These are phyloP conservation scores for Stephania yunnanensis DNA, from an alignment of 164 flowering plant species.

Conservation along the genomic window DNA sequence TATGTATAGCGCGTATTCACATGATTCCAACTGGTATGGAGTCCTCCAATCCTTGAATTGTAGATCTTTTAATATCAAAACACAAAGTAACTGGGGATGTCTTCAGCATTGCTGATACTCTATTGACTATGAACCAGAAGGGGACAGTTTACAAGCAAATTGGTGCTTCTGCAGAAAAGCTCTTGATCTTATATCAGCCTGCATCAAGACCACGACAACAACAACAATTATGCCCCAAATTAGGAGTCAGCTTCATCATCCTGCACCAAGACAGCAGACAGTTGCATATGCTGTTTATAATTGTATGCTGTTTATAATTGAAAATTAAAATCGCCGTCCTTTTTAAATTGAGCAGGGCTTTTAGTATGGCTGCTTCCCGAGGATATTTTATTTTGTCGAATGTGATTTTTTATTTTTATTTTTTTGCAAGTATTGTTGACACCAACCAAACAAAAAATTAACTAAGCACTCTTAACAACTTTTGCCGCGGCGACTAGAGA, in stretches of 20 bases:
- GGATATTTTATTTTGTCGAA: too few relatives aligned
- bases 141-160: neutral
- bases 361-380: too few relatives aligned
- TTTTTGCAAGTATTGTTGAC: neutral
- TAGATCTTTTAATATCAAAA: neutral
- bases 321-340: too few relatives aligned
- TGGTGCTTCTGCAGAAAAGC: conserved; percentile 8
- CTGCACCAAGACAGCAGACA: neutral
- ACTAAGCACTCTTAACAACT: neutral
- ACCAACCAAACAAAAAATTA: neutral
- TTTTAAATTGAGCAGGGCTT: too few relatives aligned
- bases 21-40: neutral
- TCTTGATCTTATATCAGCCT: conserved; percentile 10
- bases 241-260: too few relatives aligned
- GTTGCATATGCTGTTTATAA: neutral
- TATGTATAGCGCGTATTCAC: neutral
- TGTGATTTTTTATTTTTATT: too few relatives aligned
- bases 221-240: too few relatives aligned
- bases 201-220: neutral
- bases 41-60: neutral
- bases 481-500: neutral
- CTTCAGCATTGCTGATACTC: neutral
- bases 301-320: too few relatives aligned
- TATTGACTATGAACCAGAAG: neutral
- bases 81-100: neutral